Evolutionary conservation across 805 yeast species (phyloP), one percentile per base, ranked within the genome.

Genomic region (Kazachstania viticola): DNA sequence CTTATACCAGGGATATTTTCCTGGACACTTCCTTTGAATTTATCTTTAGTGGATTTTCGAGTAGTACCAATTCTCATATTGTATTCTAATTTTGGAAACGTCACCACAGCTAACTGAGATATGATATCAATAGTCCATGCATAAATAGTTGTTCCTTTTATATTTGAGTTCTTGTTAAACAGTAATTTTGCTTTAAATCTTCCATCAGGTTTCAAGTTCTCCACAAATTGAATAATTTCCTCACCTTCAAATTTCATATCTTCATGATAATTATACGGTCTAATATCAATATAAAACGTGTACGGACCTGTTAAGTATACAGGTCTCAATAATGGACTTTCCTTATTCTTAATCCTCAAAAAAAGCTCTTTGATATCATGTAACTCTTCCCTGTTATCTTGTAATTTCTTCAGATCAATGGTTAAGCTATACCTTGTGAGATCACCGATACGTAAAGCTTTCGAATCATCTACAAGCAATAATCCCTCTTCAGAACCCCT

Each of bases 291-390:
- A 47, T 91, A 91, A 5, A 91, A 57, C 2, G 82, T 65, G 49
- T 75, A 88, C 0, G 98, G 98, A 0, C 97, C 98, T 1, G 87
- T 77, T 27, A 91, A 56, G 45, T 77, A 83, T 1, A 94, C 80
- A 0, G 96, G 93, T 18, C 94, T 58, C 42, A 83, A 51, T 1
- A 91, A 67, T 3, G 81, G 59, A 41, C 73, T 70, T 52, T 85
- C 95, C 3, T 59, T 61, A 55, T 87, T 87, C 46, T 71, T 73
- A 24, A 87, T 69, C 33, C 71, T 68, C 13, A 78, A 54, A 62
- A 38, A 42, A 18, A 50, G 30, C 21, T 45, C 39, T 1, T 34
- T 30, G 6, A 31, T 18, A 12, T 28, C 27, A 19, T 38, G 21
- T 12, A 35, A 41, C n/a, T 40, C 37, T 9, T 30, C 35, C n/a